phyloP scores from a whole-genome alignment of 1,284 basidiomycete genomes.

The Pascua guehoae region DNA sequence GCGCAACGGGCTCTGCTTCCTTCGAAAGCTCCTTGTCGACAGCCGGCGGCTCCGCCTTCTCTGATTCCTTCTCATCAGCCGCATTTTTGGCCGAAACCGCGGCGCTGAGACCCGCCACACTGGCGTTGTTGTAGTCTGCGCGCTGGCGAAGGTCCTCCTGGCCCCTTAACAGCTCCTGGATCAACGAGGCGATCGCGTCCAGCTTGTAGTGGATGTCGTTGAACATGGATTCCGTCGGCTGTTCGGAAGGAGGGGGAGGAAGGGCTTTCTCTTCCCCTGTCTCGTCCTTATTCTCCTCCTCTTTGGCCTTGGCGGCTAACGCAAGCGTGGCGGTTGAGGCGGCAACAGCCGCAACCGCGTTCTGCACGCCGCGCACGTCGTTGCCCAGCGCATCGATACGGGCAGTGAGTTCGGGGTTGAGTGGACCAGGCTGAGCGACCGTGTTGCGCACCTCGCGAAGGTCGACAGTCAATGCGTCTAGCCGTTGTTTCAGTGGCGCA shows the following conservation, averaged over 20 bases:
- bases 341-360: background rate
- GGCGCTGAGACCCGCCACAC: background rate
- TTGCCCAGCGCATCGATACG: constrained; percentile 7
- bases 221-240: constrained; percentile 4
- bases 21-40: background rate
- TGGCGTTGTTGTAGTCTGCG: background rate
- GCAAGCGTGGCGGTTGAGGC: background rate
- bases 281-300: constrained; percentile 24
- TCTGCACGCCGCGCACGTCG: constrained; percentile 11
- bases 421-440: constrained; percentile 3
- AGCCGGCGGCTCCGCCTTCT: background rate
- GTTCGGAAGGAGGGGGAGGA: constrained; percentile 1
- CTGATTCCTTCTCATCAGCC: background rate
- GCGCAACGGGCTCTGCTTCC: background rate
- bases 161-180: constrained; percentile 29
- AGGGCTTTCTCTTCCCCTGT: constrained; percentile 7
- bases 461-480: background rate
- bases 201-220: constrained; percentile 36
- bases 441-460: constrained; percentile 2
- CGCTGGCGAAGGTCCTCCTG: background rate
- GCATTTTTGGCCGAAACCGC: background rate
- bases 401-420: constrained; percentile 1
- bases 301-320: constrained; percentile 14
- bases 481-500: background rate
- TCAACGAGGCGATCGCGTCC: constrained; percentile 36